Conservation (phyloP, 345 rosid species). For the Moricandia moricandioides region DNA sequence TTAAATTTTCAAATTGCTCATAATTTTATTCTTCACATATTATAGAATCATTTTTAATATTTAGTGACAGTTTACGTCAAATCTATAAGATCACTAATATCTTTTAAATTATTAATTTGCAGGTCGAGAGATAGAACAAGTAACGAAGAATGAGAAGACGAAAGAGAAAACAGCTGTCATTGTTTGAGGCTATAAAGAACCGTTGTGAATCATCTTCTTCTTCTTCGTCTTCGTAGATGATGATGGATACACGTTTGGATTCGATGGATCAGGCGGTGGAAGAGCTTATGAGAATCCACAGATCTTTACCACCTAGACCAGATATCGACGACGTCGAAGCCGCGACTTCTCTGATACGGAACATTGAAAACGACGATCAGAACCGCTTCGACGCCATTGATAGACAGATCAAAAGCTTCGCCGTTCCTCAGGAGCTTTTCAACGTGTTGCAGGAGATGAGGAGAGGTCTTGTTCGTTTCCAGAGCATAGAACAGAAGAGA, state of each 20-base stretch:
- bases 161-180: constrained; percentile 12
- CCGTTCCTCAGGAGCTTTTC: constrained; percentile 73
- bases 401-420: constrained; percentile 43
- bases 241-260: constrained; percentile 44
- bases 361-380: constrained; percentile 75
- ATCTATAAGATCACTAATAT: background rate
- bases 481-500: constrained; percentile 65
- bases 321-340: constrained; percentile 77
- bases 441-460: constrained; percentile 68
- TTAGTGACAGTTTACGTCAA: background rate
- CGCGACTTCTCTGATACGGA: constrained; percentile 54
- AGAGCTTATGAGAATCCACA: constrained; percentile 87
- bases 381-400: constrained; percentile 58
- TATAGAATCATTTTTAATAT: background rate
- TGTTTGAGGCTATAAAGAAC: background rate
- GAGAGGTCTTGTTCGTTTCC: constrained; percentile 47
- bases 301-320: constrained; percentile 56
- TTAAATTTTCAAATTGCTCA: background rate
- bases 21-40: background rate
- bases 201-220: background rate
- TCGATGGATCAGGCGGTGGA: constrained; percentile 61
- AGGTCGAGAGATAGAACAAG: background rate
- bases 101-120: constrained; percentile 16
- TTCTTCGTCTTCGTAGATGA: background rate
- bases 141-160: constrained; percentile 31